A percentile compares a stretch with the other conserved stretches of the same genome.
Conservation (phyloP, 495 filamentous ascomycete genomes). For the Peziza echinospora region DNA sequence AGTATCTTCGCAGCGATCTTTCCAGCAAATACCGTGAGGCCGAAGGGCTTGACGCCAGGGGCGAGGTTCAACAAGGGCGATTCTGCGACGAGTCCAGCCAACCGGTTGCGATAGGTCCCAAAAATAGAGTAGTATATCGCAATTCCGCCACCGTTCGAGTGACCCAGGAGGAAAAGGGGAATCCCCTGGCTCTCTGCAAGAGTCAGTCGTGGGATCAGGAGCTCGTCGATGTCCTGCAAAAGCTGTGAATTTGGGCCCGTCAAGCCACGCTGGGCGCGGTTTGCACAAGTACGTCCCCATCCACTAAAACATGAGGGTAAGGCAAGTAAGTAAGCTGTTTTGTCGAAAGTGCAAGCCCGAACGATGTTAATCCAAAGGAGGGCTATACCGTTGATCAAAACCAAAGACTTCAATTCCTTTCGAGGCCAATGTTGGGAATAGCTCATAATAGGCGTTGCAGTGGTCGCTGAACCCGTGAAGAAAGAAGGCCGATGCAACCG, state of each 20-base stretch:
- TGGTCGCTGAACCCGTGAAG: constrained; percentile 84
- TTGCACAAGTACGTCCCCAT: constrained; percentile 30
- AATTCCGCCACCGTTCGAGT: constrained; percentile 60
- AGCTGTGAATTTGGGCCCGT: constrained; percentile 51
- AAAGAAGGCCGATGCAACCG: constrained; percentile 48
- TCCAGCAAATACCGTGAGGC: constrained; percentile 35
- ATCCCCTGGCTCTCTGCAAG: constrained; percentile 16
- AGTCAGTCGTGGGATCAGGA: constrained; percentile 30
- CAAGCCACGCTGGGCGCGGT: constrained; percentile 34
- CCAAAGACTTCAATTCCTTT: constrained; percentile 48
- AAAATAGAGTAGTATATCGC: constrained; percentile 31
- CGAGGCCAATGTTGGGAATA: constrained; percentile 47
- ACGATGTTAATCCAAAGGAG: too few relatives aligned
- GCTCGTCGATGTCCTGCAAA: constrained; percentile 51
- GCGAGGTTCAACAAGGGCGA: constrained; percentile 49
- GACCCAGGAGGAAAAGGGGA: constrained; percentile 70
- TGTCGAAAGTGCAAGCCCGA: too few relatives aligned
- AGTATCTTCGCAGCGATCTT: constrained; percentile 34
- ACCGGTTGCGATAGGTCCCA: constrained; percentile 15
- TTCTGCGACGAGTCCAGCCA: constrained; percentile 21
- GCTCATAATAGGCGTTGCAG: constrained; percentile 42
- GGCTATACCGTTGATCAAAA: constrained; percentile 66
- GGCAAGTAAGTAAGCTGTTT: constrained; percentile 30
- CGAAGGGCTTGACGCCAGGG: constrained; percentile 34
- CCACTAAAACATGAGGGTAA: constrained; percentile 24